Base-by-base conservation (phyloP, 371 early-diverging fungal species). In the Mortierella sp. region DNA sequence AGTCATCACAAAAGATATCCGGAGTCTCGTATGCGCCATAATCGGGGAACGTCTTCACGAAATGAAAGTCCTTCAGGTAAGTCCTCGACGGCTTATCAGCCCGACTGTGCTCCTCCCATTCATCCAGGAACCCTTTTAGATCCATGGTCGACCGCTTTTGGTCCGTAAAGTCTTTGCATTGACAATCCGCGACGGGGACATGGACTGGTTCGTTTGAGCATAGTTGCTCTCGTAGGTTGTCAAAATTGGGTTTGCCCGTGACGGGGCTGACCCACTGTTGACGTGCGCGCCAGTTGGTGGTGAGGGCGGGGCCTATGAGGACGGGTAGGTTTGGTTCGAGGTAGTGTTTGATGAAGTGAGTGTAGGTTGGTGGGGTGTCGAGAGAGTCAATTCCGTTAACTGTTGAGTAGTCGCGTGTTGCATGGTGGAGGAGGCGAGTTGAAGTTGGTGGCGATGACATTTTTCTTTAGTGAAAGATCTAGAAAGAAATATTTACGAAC, bases 1-100 rank as follows among this genome's bases (percentile, higher is more conserved):
- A 96, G 87, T 96, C 95, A 80, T 95, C 94, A 77, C 89, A 86
- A 80, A 93, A 92, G 7, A 93, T 75, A 11, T 90, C 88, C 21
- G 90, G 90, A 4, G 92, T 92, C 41, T 85, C 80, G 51, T 91
- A 90, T 16, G 91, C 91, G 11, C 75, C 43, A 65, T 91, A 90
- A 0, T 84, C 78, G 0, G 93, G 93, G 71, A 90, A 91, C 8
- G 90, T 87, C 32, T 83, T 83, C 0, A 88, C 87, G 83, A 95
- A 91, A 76, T 96, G 96, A 90, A 94, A 94, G 77, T 96, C 96
- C 80, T 96, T 96, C 58, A 93, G 88, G 77, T 96, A 96, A 11
- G 78, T 87, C 3, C 88, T 78, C 2, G 84, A 77, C 3, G 82
- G 65, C 27, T 71, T 46, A 3, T 75, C 80, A 0, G 73, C 70